Percentiles rank a stretch among this genome's conserved stretches.
Conservation (phyloP, 140 eudicot genomes). For the Erigeron philadelphicus region DNA sequence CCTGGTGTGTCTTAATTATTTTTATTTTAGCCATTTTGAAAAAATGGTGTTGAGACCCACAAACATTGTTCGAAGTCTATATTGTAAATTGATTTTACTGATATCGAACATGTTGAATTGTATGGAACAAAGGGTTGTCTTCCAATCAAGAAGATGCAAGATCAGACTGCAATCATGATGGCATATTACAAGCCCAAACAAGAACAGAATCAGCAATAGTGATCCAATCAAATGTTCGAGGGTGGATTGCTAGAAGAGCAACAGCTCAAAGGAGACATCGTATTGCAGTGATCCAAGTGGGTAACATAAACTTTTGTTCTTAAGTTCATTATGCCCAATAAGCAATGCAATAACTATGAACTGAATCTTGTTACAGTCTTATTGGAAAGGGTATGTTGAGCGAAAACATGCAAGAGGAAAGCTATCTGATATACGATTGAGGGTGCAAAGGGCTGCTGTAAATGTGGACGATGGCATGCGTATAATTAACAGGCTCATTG, state of each 20-base stretch:
- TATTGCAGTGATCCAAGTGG: slow-evolving; percentile 65
- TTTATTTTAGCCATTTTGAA: neutral
- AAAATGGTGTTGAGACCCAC: neutral
- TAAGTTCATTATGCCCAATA: neutral
- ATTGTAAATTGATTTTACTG: slow-evolving; percentile 21
- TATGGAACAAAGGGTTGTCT: slow-evolving; percentile 35
- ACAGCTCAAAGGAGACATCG: slow-evolving; percentile 33
- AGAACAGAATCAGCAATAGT: slow-evolving; percentile 48
- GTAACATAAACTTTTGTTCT: slow-evolving; percentile 21
- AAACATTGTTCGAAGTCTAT: no score
- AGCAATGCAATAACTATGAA: neutral
- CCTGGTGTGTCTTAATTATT: neutral
- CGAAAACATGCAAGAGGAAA: slow-evolving; percentile 55
- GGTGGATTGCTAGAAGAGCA: slow-evolving; percentile 52
- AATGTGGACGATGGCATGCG: slow-evolving; percentile 80
- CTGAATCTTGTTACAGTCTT: slow-evolving; percentile 40
- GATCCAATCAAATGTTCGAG: slow-evolving; percentile 62
- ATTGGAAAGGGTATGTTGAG: slow-evolving; percentile 77
- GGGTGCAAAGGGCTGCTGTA: slow-evolving; percentile 71
- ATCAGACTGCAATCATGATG: slow-evolving; percentile 13
- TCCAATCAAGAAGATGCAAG: slow-evolving; percentile 19
- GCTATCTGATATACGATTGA: slow-evolving; percentile 55
- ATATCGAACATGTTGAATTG: slow-evolving; percentile 6
- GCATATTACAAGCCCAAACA: slow-evolving; percentile 28
- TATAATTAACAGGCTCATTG: slow-evolving; percentile 71